phyloP scores from a whole-genome alignment of 176 grass and related monocot species.

The Guadua angustifolia region DNA sequence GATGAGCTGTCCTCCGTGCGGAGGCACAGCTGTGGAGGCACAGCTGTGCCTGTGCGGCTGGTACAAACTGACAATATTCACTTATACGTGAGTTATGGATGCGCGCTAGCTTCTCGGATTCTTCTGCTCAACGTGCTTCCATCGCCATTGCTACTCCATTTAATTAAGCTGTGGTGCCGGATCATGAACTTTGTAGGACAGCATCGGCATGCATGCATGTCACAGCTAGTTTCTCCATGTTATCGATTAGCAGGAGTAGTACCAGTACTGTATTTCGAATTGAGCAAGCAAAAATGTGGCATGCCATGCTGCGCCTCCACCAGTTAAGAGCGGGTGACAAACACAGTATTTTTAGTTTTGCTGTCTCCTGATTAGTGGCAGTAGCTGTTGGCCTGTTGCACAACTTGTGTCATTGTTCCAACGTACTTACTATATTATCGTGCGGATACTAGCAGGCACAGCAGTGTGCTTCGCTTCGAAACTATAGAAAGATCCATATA shows the following conservation, averaged over 20 bases:
- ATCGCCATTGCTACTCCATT: not conserved
- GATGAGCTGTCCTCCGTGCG: constrained; percentile 22
- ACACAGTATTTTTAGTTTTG: not conserved
- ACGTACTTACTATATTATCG: not conserved
- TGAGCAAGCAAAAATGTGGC: not conserved
- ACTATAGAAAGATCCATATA: not conserved
- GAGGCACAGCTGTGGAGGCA: constrained; percentile 9
- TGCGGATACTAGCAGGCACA: not conserved
- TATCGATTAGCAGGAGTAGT: not conserved
- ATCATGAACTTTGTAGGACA: not conserved
- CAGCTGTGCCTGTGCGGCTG: constrained; percentile 24
- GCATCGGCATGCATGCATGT: not conserved
- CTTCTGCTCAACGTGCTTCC: constrained; percentile 26
- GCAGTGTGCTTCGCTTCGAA: constrained; percentile 11
- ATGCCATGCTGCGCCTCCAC: not conserved
- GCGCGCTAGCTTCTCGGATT: constrained; percentile 40
- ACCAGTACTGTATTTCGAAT: not conserved
- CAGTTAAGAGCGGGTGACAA: not conserved
- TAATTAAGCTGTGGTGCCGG: not conserved
- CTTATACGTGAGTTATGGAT: not conserved
- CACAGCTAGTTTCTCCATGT: not conserved
- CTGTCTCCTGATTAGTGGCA: not conserved
- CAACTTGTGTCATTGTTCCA: not conserved
- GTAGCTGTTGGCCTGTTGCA: not conserved
- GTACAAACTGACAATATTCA: too few species aligned